These are phyloP conservation scores for Dactylellina sp. DNA, from an alignment of 2,329 filamentous ascomycete species.

Conservation along the genomic window DNA sequence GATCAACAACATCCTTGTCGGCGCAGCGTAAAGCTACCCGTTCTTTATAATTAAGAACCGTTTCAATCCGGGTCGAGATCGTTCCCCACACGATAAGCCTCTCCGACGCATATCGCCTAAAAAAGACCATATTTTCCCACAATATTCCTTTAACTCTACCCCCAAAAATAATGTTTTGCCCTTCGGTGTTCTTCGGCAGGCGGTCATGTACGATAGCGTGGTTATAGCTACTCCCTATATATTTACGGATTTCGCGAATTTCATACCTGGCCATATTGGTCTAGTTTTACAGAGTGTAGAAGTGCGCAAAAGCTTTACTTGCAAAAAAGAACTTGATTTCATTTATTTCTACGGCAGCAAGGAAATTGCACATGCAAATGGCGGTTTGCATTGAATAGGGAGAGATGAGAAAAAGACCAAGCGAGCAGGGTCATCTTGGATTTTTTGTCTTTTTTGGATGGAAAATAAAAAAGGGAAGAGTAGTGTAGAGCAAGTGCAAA, in stretches of 20 bases:
- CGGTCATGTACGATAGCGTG: conserved; percentile 50
- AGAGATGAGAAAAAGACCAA: background rate
- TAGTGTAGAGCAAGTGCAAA: conserved; percentile 5
- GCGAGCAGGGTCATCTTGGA: background rate
- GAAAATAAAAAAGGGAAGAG: background rate
- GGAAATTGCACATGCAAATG: too few relatives aligned
- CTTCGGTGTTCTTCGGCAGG: conserved; percentile 46
- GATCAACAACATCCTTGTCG: conserved; percentile 69
- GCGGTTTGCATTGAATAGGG: too few relatives aligned
- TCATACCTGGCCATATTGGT: too few relatives aligned
- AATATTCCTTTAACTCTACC: conserved; percentile 20
- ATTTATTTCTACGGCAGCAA: too few relatives aligned
- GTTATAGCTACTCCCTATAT: conserved; percentile 30
- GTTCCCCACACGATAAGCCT: background rate
- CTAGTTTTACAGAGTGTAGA: too few relatives aligned
- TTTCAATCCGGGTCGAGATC: background rate
- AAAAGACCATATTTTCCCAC: conserved; percentile 5
- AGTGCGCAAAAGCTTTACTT: too few relatives aligned
- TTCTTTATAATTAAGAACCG: background rate
- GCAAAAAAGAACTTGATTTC: too few relatives aligned
- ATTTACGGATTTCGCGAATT: conserved; percentile 25
- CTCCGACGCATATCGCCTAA: background rate
- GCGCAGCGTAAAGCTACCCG: conserved; percentile 35
- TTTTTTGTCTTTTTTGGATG: background rate
- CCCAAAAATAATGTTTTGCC: conserved; percentile 35